phyloP scores from a whole-genome alignment of 306 rosid species.

The Comarum palustre region DNA sequence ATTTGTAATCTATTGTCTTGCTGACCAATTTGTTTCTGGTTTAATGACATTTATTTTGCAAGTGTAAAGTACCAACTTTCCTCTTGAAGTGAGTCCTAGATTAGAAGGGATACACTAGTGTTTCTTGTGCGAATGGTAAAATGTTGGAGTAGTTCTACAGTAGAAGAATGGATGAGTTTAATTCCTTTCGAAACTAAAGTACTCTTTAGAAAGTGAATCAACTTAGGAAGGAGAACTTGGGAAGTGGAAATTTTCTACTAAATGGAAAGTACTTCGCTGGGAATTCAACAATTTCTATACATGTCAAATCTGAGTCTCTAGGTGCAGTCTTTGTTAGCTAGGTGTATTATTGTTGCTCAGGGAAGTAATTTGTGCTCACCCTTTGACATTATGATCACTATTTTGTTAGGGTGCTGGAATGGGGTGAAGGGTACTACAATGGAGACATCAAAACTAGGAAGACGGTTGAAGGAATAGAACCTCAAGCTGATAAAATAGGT shows the following conservation, averaged over 20 bases:
- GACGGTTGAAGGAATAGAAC: conserved; percentile 56
- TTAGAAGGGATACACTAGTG: background rate
- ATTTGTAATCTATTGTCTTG: background rate
- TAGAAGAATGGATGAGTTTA: background rate
- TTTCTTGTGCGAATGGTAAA: background rate
- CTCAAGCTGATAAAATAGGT: conserved; percentile 50
- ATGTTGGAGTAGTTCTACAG: background rate
- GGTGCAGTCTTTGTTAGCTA: background rate
- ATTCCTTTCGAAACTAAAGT: background rate
- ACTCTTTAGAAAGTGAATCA: background rate
- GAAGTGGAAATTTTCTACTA: no score
- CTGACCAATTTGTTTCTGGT: conserved; percentile 3
- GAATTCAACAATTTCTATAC: background rate
- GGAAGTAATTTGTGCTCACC: background rate
- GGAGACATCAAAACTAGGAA: conserved; percentile 81
- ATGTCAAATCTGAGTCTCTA: background rate
- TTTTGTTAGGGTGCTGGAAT: conserved; percentile 59
- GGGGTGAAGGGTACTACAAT: conserved; percentile 84
- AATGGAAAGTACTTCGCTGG: background rate
- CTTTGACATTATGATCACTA: background rate
- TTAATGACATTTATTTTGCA: background rate
- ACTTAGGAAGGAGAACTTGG: no score
- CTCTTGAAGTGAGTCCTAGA: background rate
- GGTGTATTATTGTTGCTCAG: background rate
- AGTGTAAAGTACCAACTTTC: background rate